Base-by-base conservation (phyloP, 768 basidiomycete genomes). In the Tricholoma sp. region DNA sequence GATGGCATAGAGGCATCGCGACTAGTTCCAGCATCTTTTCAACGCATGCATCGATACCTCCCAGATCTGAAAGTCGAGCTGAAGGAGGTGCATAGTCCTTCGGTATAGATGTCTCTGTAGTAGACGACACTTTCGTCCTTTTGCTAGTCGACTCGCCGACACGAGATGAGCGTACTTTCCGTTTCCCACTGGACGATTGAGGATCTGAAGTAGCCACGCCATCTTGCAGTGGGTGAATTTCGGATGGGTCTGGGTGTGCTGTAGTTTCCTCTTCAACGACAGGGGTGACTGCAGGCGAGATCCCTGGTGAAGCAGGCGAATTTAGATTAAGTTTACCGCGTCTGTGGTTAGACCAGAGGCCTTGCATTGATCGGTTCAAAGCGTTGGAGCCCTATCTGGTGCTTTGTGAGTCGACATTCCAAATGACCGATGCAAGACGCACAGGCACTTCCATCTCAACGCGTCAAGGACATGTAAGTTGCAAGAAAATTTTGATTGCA, bases 11-110 rank as follows among this genome's bases (percentile, higher is more conserved):
- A 0, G 97, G 97, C 84, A 98, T 88, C 1, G 91, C 94, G 12
- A 98, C 94, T n/a, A 96, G 85, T 65, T 98, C 95, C 36, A 97
- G 81, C 76, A 98, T 83, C 69, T 94, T 94, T 67, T 96, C 94
- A 13, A 98, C 80, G 59, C 89, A 94, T 12, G 77, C 65, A 55
- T 91, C 87, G 4, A 98, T 81, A 8, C 96, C 97, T 12, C 95
- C 97, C 0, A 98, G 79, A 62, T 94, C 88, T 1, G 91, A 83
- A 4, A 98, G 74, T 8, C 91, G 81, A 0, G 88, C 82, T 1
- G 81, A 68, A 0, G 95, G 94, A 0, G 94, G 89, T 1, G 82
- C 67, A 59, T 89, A 74, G 57, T 89, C 87, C 64, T 89, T 90
- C 4, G 80, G 61, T 36, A 75, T 71, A 31, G 74, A 65, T 0